Conservation (phyloP, 495 filamentous ascomycete genomes). For the Podospora pseudopauciseta region DNA sequence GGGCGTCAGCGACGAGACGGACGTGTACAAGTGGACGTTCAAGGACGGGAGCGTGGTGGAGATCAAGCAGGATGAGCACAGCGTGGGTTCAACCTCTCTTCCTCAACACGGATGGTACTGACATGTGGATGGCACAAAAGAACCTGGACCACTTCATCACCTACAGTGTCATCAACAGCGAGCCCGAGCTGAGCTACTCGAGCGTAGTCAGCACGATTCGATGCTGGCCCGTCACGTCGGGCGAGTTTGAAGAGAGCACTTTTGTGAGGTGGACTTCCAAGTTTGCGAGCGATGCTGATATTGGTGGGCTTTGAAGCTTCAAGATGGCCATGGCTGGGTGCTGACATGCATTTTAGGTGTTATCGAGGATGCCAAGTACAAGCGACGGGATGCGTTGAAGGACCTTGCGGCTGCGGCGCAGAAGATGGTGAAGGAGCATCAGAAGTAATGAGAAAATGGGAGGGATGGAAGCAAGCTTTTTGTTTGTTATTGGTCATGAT, state of each 20-base stretch:
- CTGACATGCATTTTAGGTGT: constrained; percentile 47
- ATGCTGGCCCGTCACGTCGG: constrained; percentile 57
- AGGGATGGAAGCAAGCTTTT: background rate
- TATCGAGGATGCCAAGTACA: constrained; percentile 68
- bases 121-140: constrained; percentile 31
- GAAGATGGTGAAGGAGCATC: constrained; percentile 40
- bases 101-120: background rate
- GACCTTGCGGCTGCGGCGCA: constrained; percentile 55
- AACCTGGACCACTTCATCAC: constrained; percentile 67
- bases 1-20: constrained; percentile 56
- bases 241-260: constrained; percentile 55
- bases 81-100: constrained; percentile 38
- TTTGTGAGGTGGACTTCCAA: constrained; percentile 62
- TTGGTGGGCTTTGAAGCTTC: constrained; percentile 43
- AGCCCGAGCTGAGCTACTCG: constrained; percentile 57
- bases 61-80: constrained; percentile 70
- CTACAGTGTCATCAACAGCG: constrained; percentile 60
- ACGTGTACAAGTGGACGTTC: constrained; percentile 62
- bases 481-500: background rate
- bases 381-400: constrained; percentile 63
- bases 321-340: background rate
- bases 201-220: constrained; percentile 60
- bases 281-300: constrained; percentile 65
- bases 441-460: background rate
- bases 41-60: constrained; percentile 60